Base-by-base conservation (phyloP, 176 grass and related monocot genomes). In the Tillandsia fasciculata region DNA sequence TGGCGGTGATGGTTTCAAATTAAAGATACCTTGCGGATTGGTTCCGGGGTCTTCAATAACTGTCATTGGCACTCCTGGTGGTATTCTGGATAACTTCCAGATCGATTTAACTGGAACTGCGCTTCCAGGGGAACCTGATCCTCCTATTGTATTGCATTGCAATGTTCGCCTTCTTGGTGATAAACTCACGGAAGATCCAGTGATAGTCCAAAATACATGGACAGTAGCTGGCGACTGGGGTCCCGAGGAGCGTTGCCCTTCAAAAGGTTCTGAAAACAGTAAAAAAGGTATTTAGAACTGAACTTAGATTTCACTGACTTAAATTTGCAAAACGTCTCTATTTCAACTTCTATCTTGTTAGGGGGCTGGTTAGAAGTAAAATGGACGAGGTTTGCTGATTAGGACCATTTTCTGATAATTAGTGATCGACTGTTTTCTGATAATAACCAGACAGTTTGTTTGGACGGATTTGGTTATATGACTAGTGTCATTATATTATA, bases 131-230 rank as follows among this genome's bases (percentile, higher is more conserved):
- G 95, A 99, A 73, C 90, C 90, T 26, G 87, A 93, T 57, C 82
- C 90, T 48, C 95, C 95, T 71, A 88, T 94, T 63, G 79, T 86
- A 65, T 77, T 94, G 80, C 95, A 99, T 81, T 99, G 90, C 64
- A 99, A 99, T 84, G 90, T 94, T 15, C 86, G 95, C 47, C 82
- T 99, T 68, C 77, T 82, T 86, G 95, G 95, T 68, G 95, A 99
- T 88, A 99, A 94, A 85, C 84, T 90, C 79, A 93, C 95, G 64
- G 95, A 94, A 72, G 90, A 99, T 88, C 87, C 95, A 76, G 90
- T 99, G 6, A 90, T 99, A 73, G 95, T 99, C 47, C 95, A 99
- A 81, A 99, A 99, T 77, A 88, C 95, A 12, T 99, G 95, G 95
- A 90, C 87, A 47, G 63, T 73, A 83, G 73, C 82, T 67, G 58